Evolutionary conservation across 1,284 basidiomycete species (phyloP).

Genomic region (Trichosporon ovoides): DNA sequence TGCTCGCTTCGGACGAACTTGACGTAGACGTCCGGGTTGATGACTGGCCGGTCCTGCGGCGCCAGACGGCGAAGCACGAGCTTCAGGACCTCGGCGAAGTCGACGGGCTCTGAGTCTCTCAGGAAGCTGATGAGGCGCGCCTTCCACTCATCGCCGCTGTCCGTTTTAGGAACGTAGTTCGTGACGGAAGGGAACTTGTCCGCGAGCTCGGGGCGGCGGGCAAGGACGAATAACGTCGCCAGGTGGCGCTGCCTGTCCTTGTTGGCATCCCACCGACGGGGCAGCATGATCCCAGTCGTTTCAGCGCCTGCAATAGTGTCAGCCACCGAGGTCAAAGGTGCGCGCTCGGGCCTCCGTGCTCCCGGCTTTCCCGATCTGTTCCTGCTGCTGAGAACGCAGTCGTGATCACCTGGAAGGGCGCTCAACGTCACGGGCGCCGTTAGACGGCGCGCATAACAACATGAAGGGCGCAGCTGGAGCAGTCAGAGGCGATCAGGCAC

Average conservation of each 20-base stretch:
- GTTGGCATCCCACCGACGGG: conserved; percentile 20
- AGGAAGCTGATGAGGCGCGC: conserved; percentile 17
- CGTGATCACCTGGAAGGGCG: not conserved
- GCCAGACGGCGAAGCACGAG: conserved; percentile 26
- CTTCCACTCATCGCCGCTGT: conserved; percentile 15
- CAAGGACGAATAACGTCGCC: conserved; percentile 25
- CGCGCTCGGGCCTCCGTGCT: conserved; percentile 2
- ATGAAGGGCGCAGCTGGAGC: not conserved
- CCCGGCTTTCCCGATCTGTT: not conserved
- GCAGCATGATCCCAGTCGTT: conserved; percentile 33
- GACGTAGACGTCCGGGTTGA: conserved; percentile 23
- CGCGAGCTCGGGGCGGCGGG: conserved; percentile 23
- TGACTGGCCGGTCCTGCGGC: conserved; percentile 7
- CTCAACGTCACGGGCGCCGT: not conserved
- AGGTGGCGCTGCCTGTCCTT: conserved; percentile 27
- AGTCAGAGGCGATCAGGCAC: conserved; percentile 5
- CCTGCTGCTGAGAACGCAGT: not conserved
- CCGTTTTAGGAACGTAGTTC: not conserved
- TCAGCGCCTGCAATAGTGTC: conserved; percentile 23
- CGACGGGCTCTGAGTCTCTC: conserved; percentile 23
- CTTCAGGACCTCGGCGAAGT: conserved; percentile 34
- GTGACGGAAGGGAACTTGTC: conserved; percentile 29
- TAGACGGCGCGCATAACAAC: not conserved
- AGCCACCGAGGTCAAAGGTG: not conserved
- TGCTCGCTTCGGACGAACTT: conserved; percentile 36